Conservation (phyloP, 2,329 filamentous ascomycete genomes). For the Botrytis aclada region DNA sequence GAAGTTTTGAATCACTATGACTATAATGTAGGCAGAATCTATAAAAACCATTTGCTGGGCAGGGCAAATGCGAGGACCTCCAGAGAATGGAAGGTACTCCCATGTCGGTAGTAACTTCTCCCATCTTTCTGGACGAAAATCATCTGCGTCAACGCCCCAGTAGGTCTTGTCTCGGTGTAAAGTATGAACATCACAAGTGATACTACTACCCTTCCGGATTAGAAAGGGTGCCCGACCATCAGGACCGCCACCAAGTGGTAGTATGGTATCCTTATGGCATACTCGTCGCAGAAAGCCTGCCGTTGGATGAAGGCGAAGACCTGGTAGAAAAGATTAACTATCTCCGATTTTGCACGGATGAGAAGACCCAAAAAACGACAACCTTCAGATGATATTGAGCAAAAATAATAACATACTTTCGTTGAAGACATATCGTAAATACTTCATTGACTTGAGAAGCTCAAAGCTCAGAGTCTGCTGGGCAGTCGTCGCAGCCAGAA, state of each 20-base stretch:
- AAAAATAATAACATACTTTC: neutral
- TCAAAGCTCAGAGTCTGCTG: neutral
- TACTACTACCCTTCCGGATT: neutral
- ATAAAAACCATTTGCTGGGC: neutral
- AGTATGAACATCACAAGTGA: neutral
- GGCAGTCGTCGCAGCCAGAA: neutral
- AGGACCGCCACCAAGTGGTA: neutral
- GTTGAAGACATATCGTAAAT: neutral
- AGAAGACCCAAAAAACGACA: neutral
- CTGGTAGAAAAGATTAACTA: no score
- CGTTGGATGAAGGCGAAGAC: neutral
- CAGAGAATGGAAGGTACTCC: neutral
- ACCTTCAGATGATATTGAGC: neutral
- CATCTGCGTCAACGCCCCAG: constrained; percentile 39
- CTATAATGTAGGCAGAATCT: neutral
- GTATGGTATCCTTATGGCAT: neutral
- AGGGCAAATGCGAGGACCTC: neutral
- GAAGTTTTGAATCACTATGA: neutral
- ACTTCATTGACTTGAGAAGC: neutral
- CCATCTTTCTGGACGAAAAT: neutral
- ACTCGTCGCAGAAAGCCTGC: neutral
- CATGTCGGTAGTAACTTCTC: neutral
- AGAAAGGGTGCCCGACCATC: neutral
- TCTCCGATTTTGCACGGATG: no score
- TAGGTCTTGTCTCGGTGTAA: neutral